phyloP scores from a whole-genome alignment of 1,284 basidiomycete species.

The Porogramme epimiltina region DNA sequence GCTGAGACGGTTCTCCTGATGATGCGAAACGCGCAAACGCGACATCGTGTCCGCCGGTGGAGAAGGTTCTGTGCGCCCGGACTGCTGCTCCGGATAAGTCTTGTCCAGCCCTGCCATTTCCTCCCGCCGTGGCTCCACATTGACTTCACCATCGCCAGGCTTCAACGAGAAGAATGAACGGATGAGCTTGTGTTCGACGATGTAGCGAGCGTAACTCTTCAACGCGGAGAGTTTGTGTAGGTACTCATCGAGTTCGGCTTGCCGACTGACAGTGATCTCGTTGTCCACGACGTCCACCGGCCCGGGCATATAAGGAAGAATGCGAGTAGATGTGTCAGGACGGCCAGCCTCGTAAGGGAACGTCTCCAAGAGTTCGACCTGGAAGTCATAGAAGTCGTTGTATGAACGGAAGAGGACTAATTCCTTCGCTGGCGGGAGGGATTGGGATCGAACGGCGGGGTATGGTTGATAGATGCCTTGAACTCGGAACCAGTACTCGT shows the following conservation, averaged over 20 bases:
- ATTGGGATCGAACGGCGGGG: constrained; percentile 50
- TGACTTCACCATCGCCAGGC: constrained; percentile 83
- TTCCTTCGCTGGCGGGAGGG: constrained; percentile 70
- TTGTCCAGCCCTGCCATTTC: constrained; percentile 57
- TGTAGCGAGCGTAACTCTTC: constrained; percentile 68
- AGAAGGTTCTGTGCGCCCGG: constrained; percentile 33
- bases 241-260: constrained; percentile 88
- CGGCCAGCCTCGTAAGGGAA: constrained; percentile 92
- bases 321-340: constrained; percentile 61
- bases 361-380: constrained; percentile 82
- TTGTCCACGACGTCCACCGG: constrained; percentile 87
- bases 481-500: constrained; percentile 97
- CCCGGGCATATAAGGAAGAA: constrained; percentile 96
- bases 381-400: constrained; percentile 99
- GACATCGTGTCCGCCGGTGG: constrained; percentile 26
- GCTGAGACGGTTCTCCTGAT: constrained; percentile 19
- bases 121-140: constrained; percentile 57
- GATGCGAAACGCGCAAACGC: constrained; percentile 22
- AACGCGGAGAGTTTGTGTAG: constrained; percentile 78
- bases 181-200: constrained; percentile 82
- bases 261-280: constrained; percentile 79
- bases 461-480: constrained; percentile 89
- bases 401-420: constrained; percentile 94
- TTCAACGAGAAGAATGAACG: constrained; percentile 86
- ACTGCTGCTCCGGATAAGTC: constrained; percentile 23